Percentiles rank a stretch among this genome's conserved stretches.
These are phyloP conservation scores for Herpetospermum pedunculosum DNA, from an alignment of 306 rosid genomes.

Conservation along the genomic window DNA sequence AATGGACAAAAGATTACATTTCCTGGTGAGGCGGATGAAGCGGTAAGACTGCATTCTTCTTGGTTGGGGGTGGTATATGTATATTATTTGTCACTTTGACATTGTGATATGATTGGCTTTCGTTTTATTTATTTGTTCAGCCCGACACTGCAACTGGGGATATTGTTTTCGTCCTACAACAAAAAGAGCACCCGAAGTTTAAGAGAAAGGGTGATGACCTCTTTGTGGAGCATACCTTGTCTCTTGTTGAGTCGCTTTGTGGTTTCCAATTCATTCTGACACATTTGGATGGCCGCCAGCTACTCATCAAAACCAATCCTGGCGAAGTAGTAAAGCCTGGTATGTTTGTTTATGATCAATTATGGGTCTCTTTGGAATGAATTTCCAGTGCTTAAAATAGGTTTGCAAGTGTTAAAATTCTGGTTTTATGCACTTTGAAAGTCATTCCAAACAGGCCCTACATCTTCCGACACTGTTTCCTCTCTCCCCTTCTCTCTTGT, in stretches of 20 bases:
- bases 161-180: slow-evolving; percentile 83
- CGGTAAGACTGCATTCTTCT: slow-evolving; percentile 29
- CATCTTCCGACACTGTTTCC: neutral
- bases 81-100: neutral
- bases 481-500: neutral
- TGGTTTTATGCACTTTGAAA: no score
- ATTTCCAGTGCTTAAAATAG: no score
- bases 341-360: slow-evolving; percentile 13
- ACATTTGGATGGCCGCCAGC: slow-evolving; percentile 79
- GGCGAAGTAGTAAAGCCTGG: slow-evolving; percentile 96
- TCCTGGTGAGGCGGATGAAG: slow-evolving; percentile 98
- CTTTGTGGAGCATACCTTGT: slow-evolving; percentile 62
- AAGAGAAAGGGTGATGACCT: slow-evolving; percentile 76
- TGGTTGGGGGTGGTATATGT: no score
- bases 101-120: neutral
- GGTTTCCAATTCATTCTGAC: slow-evolving; percentile 79
- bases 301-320: slow-evolving; percentile 78
- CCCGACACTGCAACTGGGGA: slow-evolving; percentile 95
- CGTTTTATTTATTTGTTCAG: slow-evolving; percentile 28
- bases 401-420: no score
- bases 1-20: slow-evolving; percentile 76
- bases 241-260: slow-evolving; percentile 79
- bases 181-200: slow-evolving; percentile 86
- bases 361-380: no score
- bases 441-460: no score